Base-by-base conservation (phyloP, 257 asterid species). In the Scutellaria minor region DNA sequence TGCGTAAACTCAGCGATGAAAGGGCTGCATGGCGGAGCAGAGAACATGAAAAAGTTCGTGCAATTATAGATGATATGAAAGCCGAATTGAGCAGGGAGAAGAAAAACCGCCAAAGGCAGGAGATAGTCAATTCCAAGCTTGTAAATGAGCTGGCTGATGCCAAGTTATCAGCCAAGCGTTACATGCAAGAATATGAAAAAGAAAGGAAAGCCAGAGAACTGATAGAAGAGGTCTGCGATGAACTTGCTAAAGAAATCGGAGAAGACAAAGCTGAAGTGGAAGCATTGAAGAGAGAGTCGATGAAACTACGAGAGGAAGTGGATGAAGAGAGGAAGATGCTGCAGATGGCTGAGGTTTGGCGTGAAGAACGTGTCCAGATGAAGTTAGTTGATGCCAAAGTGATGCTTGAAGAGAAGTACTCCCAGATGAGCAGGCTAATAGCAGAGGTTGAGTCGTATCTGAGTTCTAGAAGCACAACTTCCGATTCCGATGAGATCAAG, bases 321-420 rank as follows among this genome's bases (percentile, higher is more conserved):
- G 95, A 88, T 13, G 95, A 88, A 64, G 95, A 88, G 81, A 77
- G 90, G 78, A 86, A 68, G 66, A 88, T 88, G 95, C 55, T 88
- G 79, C 95, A 88, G 73, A 81, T 88, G 90, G 95, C 89, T 4
- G 95, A 88, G 82, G 90, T 88, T 70, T 88, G 95, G 95, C 88
- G 95, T 0, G 95, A 88, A 66, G 95, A 88, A 66, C 85, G 95
- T 0, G 88, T 88, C 54, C 95, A 86, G 52, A 86, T 88, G 95
- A 88, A 88, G 73, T 62, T 88, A 24, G 79, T 86, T 1, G 95
- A 88, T 57, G 91, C 95, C 20, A 88, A 88, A 60, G 81, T 83
- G 42, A 83, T 86, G 86, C 91, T 88, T 2, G 95, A 88, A 71
- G 89, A 86, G 68, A 88, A 82, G 72, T 88, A 84, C 64, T 60